A percentile compares a stretch with the other conserved stretches of the same genome.
phyloP scores from a whole-genome alignment of 208 protist genomes.

The Leishmania guyanensis region DNA sequence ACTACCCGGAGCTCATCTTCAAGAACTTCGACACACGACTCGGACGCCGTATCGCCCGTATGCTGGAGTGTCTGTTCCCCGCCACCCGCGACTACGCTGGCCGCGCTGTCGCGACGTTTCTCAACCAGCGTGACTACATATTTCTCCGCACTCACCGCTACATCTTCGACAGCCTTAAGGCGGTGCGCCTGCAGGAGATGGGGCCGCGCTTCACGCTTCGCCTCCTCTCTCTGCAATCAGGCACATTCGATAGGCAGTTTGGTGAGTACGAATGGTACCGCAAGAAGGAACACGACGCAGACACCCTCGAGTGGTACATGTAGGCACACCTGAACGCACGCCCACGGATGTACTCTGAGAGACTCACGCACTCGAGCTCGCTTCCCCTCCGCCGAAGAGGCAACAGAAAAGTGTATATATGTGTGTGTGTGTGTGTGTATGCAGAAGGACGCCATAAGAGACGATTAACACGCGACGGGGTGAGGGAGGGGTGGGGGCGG shows the following conservation, averaged over 20 bases:
- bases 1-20: conserved; percentile 94
- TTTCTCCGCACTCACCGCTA: conserved; percentile 94
- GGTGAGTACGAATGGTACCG: conserved; percentile 95
- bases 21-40: conserved; percentile 94
- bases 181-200: conserved; percentile 92
- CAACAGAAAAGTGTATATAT: background rate
- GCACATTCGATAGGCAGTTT: conserved; percentile 92
- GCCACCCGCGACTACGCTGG: conserved; percentile 87
- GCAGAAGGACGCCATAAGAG: background rate
- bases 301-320: conserved; percentile 92
- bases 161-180: conserved; percentile 90
- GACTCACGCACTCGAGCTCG: background rate
- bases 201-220: conserved; percentile 92
- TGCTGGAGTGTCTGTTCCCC: conserved; percentile 92
- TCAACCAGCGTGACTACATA: conserved; percentile 95
- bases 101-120: conserved; percentile 91
- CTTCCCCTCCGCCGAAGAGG: background rate
- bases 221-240: conserved; percentile 89
- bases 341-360: background rate
- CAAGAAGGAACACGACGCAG: conserved; percentile 91
- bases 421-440: background rate
- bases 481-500: too few species aligned
- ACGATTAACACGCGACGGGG: conserved; percentile 5
- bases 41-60: conserved; percentile 82
- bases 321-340: conserved; percentile 18